Base-by-base conservation (phyloP, 768 basidiomycete species). In the Mycena latifolia region DNA sequence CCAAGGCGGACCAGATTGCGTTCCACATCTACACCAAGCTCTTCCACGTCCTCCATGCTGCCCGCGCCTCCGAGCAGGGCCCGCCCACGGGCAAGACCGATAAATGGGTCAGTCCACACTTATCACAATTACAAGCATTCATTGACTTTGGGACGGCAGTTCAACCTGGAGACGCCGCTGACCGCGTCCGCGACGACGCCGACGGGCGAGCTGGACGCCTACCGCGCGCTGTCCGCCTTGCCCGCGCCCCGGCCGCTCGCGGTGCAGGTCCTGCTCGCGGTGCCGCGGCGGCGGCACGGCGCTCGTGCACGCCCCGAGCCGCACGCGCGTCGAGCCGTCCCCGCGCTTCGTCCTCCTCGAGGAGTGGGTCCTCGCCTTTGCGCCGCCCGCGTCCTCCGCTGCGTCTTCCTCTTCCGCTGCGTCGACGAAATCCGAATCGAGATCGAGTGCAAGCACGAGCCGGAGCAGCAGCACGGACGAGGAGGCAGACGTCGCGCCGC, bases 1-100 rank as follows among this genome's bases (percentile, higher is more conserved):
- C 82, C 68, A 93, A 89, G 83, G 91, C 92, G 70, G 92, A 95
- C 84, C 92, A 93, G 84, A 94, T 95, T 72, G 91, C 91, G 53
- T 89, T 89, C 77, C 89, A 89, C 76, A 88, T 93, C 78, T 94
- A 92, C 80, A 88, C 89, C 55, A 95, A 95, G 82, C 88, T 94
- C 57, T 88, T 87, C 75, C 88, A 91, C 73, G 85, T 92, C 71
- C 84, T 95, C 69, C 85, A 89, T 76, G 82, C 92, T 74, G 91
- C 92, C 17, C 83, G 93, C 65, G 82, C 89, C n/a, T 77, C 80
- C 41, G 69, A 70, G 24, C 52, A 60, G 48, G 65, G 54, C 3
- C 39, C 25, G 11, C 33, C 7, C 15, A 10, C 28, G 46, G 65
- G 54, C 9, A 92, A 86, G 81, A 78, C 85, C 48, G 93, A 95